Conservation (phyloP, 2,329 filamentous ascomycete species). For the Thyridium curvatum region DNA sequence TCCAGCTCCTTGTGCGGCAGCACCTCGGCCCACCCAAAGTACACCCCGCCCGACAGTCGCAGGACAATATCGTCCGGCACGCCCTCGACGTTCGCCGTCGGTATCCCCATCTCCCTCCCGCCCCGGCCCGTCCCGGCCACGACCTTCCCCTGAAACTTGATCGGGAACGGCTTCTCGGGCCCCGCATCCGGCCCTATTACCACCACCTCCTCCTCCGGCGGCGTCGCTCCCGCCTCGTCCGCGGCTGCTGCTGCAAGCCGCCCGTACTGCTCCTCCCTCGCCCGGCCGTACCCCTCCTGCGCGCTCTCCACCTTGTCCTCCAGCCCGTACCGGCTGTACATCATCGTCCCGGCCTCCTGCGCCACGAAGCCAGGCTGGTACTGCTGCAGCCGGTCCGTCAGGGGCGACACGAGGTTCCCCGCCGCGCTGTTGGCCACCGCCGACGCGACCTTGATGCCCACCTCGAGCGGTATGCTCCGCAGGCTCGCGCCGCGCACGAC, state of each 20-base stretch:
- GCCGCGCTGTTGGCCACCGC: conserved; percentile 39
- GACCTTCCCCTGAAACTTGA: conserved; percentile 43
- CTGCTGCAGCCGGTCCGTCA: conserved; percentile 29
- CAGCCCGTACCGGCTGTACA: conserved; percentile 25
- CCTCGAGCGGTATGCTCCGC: conserved; percentile 57
- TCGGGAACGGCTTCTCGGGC: conserved; percentile 45
- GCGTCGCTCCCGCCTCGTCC: conserved; percentile 11
- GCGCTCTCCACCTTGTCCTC: conserved; percentile 21
- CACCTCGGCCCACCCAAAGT: conserved; percentile 57
- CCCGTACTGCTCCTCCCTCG: conserved; percentile 26
- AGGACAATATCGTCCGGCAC: conserved; percentile 46
- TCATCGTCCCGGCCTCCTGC: conserved; percentile 33
- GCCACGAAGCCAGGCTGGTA: conserved; percentile 25
- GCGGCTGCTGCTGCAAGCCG: too few species aligned
- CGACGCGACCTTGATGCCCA: conserved; percentile 52
- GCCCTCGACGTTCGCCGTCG: conserved; percentile 47
- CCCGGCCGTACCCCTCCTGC: conserved; percentile 27
- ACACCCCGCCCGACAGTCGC: conserved; percentile 50
- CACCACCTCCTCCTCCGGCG: conserved; percentile 18
- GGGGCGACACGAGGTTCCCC: conserved; percentile 35
- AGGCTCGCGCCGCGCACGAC: conserved; percentile 60
- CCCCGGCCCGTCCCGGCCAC: conserved; percentile 35
- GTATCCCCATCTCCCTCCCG: conserved; percentile 33
- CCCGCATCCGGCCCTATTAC: conserved; percentile 44
- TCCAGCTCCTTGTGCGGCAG: conserved; percentile 25